Evolutionary conservation across 371 early-diverging fungal genomes (phyloP).

Genomic region (Capillidium heterosporum): DNA sequence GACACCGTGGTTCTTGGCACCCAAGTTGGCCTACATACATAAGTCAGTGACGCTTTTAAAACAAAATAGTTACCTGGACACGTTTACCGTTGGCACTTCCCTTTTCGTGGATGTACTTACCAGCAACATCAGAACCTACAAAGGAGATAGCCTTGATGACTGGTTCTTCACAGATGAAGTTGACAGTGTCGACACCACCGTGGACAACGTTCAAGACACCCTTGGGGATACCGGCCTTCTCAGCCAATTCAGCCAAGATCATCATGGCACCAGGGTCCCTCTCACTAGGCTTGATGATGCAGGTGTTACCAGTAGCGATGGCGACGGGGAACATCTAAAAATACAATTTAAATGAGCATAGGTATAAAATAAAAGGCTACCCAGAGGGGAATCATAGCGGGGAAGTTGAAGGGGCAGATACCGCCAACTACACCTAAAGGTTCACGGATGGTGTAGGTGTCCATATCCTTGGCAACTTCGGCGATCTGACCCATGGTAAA

Average conservation of each 20-base stretch:
- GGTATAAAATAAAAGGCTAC: background rate
- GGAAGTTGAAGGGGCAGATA: conserved; percentile 94
- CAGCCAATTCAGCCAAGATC: conserved; percentile 77
- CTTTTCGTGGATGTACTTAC: conserved; percentile 73
- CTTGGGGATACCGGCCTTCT: conserved; percentile 82
- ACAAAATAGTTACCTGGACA: conserved; percentile 37
- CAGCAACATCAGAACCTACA: conserved; percentile 83
- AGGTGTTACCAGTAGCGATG: conserved; percentile 78
- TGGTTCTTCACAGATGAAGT: conserved; percentile 78
- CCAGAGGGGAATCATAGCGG: conserved; percentile 77
- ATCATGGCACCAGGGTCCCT: conserved; percentile 90
- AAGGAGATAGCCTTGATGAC: conserved; percentile 85
- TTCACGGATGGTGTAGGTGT: conserved; percentile 85
- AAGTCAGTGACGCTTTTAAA: conserved; percentile 1
- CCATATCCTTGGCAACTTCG: conserved; percentile 85
- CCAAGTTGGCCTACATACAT: conserved; percentile 60
- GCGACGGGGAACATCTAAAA: conserved; percentile 94
- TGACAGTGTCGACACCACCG: conserved; percentile 74
- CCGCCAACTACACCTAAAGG: conserved; percentile 93
- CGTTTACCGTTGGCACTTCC: conserved; percentile 86
- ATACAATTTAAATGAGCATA: background rate
- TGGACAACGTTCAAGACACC: conserved; percentile 92
- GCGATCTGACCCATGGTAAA: conserved; percentile 68
- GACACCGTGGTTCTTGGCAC: conserved; percentile 96
- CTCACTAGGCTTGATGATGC: conserved; percentile 85